Evolutionary conservation across 2,329 filamentous ascomycete species (phyloP).

Genomic region (Pseudonectria foliicola): DNA sequence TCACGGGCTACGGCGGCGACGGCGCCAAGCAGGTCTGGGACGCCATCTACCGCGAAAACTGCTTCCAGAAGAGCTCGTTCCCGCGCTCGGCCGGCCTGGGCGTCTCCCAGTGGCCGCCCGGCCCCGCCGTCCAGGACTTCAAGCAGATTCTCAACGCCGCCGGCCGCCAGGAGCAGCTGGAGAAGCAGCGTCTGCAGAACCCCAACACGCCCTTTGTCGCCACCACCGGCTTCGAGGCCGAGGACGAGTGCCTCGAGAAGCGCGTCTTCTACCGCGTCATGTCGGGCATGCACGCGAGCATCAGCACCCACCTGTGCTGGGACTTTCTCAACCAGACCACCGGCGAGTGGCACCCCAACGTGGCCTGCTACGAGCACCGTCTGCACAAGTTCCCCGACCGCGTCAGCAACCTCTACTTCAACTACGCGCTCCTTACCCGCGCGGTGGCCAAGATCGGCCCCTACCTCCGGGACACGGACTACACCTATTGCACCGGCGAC

Average conservation of each 20-base stretch:
- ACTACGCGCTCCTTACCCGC: conserved; percentile 91
- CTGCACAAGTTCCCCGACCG: conserved; percentile 81
- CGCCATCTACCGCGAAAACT: conserved; percentile 95
- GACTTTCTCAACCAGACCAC: conserved; percentile 94
- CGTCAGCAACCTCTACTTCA: conserved; percentile 97
- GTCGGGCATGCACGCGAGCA: conserved; percentile 96
- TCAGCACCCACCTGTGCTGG: conserved; percentile 93
- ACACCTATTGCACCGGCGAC: conserved; percentile 91
- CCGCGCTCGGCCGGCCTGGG: conserved; percentile 51
- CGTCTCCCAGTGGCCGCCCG: conserved; percentile 32
- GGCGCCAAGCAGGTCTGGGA: conserved; percentile 91
- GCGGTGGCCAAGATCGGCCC: conserved; percentile 86
- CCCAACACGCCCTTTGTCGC: conserved; percentile 54
- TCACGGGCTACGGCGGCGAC: conserved; percentile 85
- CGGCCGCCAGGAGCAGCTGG: conserved; percentile 54
- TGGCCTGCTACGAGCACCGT: conserved; percentile 81
- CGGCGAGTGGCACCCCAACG: conserved; percentile 84
- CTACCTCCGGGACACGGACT: conserved; percentile 59
- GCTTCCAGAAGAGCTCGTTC: conserved; percentile 68
- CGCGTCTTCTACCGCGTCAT: conserved; percentile 96
- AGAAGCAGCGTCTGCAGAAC: conserved; percentile 37
- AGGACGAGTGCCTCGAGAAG: conserved; percentile 95
- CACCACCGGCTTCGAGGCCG: conserved; percentile 62
- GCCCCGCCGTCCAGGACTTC: conserved; percentile 53
- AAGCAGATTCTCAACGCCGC: conserved; percentile 53